These are phyloP conservation scores for Pedinophyceae sp. DNA, from an alignment of 139 green algal species.

Conservation along the genomic window DNA sequence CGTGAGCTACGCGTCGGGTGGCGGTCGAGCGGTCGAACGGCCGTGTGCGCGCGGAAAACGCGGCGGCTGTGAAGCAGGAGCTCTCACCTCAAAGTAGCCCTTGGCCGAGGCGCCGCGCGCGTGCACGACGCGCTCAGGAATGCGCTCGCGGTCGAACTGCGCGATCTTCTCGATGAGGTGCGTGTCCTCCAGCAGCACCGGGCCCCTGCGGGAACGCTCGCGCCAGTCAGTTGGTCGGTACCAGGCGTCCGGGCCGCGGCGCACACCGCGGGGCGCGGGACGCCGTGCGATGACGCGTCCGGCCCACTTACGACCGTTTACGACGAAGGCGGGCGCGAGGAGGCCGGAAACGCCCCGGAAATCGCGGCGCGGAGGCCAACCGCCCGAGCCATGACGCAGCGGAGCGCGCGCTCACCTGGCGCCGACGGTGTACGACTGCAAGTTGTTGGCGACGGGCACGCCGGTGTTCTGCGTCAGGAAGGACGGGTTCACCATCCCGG, in stretches of 20 bases:
- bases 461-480: neutral
- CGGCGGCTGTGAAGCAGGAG: too few relatives aligned
- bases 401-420: neutral
- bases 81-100: constrained; percentile 87
- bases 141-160: constrained; percentile 83
- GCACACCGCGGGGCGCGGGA: too few relatives aligned
- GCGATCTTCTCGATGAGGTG: constrained; percentile 88
- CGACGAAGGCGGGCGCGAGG: constrained; percentile 6
- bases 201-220: too few relatives aligned
- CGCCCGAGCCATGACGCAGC: neutral
- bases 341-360: neutral
- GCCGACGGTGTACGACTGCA: neutral
- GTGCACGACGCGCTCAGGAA: constrained; percentile 91
- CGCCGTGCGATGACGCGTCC: too few relatives aligned
- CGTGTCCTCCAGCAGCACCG: constrained; percentile 72
- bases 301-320: too few relatives aligned
- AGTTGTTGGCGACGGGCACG: constrained; percentile 1
- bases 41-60: too few relatives aligned
- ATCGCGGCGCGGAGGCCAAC: neutral
- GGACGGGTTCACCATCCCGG: too few relatives aligned
- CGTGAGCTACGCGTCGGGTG: neutral
- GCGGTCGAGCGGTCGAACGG: neutral
- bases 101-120: constrained; percentile 83
- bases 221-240: too few relatives aligned
- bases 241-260: too few relatives aligned